Base-by-base conservation (phyloP, 2,329 filamentous ascomycete genomes). In the Cladorrhinum sp. region DNA sequence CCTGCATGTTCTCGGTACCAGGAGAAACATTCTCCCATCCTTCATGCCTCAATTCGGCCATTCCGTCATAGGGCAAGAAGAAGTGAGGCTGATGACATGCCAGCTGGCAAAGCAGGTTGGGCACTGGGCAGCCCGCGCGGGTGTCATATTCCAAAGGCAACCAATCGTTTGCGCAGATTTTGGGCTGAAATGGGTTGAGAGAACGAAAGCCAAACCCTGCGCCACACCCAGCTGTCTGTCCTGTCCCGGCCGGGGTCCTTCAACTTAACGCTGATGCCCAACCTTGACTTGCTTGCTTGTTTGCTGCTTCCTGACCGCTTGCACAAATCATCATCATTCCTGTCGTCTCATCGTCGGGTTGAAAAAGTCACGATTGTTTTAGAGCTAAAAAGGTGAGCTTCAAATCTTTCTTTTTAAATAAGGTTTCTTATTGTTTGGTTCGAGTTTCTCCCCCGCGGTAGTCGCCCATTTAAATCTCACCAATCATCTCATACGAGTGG, bases 401-500 rank as follows among this genome's bases (percentile, higher is more conserved):
- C 10, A 24, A 55, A 53, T 24, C 58, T 62, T 55, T 42, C 51
- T 6, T 39, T 30, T 50, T 42, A 51, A 18, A 39, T 48, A 46
- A 18, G 51, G 8, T 55, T 57, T 46, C 36, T 60, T 51, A 51
- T 51, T 28, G 49, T 51, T 51, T 51, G 49, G 49, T 23, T 24
- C 57, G 39, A 52, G 52, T 57, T 59, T 49, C 46, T 59, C 42
- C 50, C 49, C 58, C 61, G 59, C 59, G 46, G 60, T 57, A 16
- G 42, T 61, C 63, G 62, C 60, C 65, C 55, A 48, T 61, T 55
- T 55, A 36, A 61, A 60, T 69, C 65, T 69, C 69, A 67, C 69
- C 69, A 71, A 71, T 71, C 69, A 71, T 70, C 65, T 71, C 64
- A 68, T 69, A 66, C 69, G 69, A 71, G 67, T 71, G 69, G 69